Evolutionary conservation across 805 yeast genomes (phyloP), one percentile per base, ranked within the genome.

Genomic region (Schwanniomyces polymorphus): DNA sequence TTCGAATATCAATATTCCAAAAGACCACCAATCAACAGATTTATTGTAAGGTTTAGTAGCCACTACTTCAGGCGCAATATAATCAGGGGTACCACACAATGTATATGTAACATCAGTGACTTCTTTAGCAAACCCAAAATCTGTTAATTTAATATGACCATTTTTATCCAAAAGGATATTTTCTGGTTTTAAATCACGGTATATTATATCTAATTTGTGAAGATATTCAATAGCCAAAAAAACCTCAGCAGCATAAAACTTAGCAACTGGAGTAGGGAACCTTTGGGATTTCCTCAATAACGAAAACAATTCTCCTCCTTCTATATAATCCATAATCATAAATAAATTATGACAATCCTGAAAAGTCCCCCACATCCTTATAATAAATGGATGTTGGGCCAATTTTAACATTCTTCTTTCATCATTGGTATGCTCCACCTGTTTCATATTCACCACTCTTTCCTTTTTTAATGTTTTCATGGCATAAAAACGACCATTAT

Each of bases 281-380:
- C 82, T 63, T 56, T 79, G 83, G 5, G 83, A 78, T 58, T 80
- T 80, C 50, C 85, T 63, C 52, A 81, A 68, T 38, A 81, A 61
- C 2, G 82, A 76, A 54, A 81, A 81, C 43, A 81, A 68, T 61
- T 81, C 85, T 23, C 85, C 85, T 21, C 85, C 85, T 61, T 81
- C 85, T 56, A 81, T 80, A 62, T 80, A 81, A 58, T 81, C 85
- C 85, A 81, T 81, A 31, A 81, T 78, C 85, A 81, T 80, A 52
- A 80, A 81, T 47, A 81, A 63, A 53, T 79, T 79, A 53, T 72
- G 73, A 33, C 80, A 68, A 56, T 81, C 85, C 59, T 80, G 85
- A 56, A 76, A 81, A 5, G 85, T 81, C n/a, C 85, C 85, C 85
- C 85, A 81, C 84, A 81, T 80, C 47, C 85, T 60, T 51, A 79